phyloP scores from a whole-genome alignment of 495 filamentous ascomycete species.

The Penicillium odoratum region DNA sequence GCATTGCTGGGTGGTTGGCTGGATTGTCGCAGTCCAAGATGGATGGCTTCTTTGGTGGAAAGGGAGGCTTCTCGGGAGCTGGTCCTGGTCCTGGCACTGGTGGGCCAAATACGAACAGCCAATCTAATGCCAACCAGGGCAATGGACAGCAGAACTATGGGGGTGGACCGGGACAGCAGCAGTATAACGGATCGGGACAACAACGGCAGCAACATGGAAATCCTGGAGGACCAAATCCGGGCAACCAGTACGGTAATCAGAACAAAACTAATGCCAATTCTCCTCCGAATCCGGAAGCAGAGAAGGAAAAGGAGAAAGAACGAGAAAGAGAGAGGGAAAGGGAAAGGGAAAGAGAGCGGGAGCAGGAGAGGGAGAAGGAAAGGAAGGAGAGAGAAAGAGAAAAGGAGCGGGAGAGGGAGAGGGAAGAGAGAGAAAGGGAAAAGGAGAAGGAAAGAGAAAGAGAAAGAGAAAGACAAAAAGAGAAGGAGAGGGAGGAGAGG shows the following conservation, averaged over 20 bases:
- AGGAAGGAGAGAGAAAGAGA: constrained; percentile 13
- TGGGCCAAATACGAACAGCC: constrained; percentile 20
- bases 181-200: constrained; percentile 11
- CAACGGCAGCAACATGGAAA: constrained; percentile 28
- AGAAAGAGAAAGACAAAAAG: constrained; percentile 2
- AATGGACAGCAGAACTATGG: constrained; percentile 19
- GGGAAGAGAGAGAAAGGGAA: not conserved
- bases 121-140: constrained; percentile 19
- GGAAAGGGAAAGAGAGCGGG: constrained; percentile 13
- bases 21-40: constrained; percentile 62
- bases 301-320: not conserved
- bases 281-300: constrained; percentile 28
- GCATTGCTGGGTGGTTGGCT: constrained; percentile 71
- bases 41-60: constrained; percentile 4
- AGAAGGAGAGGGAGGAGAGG: constrained; percentile 9
- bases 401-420: not conserved
- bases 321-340: constrained; percentile 2
- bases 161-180: constrained; percentile 22
- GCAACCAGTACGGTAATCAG: constrained; percentile 42
- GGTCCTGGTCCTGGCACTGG: constrained; percentile 21
- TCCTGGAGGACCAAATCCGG: constrained; percentile 28
- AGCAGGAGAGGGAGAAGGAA: not conserved
- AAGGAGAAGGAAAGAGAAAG: constrained; percentile 19
- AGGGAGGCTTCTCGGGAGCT: constrained; percentile 24
- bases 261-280: constrained; percentile 29